Evolutionary conservation across 331 rosid species (phyloP).

Genomic region (Quercus phellos): DNA sequence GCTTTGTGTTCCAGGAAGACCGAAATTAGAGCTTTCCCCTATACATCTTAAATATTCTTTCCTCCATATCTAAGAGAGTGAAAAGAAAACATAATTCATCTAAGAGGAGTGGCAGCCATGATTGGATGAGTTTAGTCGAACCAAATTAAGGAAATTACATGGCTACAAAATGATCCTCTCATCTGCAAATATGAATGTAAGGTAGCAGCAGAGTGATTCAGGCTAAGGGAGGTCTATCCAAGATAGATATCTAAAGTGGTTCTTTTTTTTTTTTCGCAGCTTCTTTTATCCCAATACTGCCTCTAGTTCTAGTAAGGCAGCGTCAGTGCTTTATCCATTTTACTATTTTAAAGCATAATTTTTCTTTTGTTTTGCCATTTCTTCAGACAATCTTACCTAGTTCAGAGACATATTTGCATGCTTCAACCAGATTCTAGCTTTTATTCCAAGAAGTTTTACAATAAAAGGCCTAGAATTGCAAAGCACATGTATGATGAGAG

Average conservation of each 20-base stretch:
- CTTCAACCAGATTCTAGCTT: neutral
- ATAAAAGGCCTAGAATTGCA: too few species aligned
- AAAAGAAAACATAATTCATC: neutral
- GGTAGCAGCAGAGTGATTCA: neutral
- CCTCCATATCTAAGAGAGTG: neutral
- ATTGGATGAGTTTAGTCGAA: neutral
- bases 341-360: too few species aligned
- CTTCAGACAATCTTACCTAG: neutral
- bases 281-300: too few species aligned
- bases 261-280: neutral
- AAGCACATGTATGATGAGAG: too few species aligned
- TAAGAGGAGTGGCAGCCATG: neutral
- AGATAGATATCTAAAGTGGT: neutral
- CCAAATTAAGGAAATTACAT: neutral
- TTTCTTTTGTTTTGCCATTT: too few species aligned
- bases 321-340: too few species aligned
- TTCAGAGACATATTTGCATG: neutral
- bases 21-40: neutral
- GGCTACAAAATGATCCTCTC: neutral
- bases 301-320: too few species aligned
- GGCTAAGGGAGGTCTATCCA: neutral
- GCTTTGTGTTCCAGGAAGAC: neutral
- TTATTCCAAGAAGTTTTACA: too few species aligned
- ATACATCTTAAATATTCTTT: neutral
- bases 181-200: neutral